phyloP scores from a whole-genome alignment of 2,329 filamentous ascomycete genomes.

The Fonsecaea multimorphosa region DNA sequence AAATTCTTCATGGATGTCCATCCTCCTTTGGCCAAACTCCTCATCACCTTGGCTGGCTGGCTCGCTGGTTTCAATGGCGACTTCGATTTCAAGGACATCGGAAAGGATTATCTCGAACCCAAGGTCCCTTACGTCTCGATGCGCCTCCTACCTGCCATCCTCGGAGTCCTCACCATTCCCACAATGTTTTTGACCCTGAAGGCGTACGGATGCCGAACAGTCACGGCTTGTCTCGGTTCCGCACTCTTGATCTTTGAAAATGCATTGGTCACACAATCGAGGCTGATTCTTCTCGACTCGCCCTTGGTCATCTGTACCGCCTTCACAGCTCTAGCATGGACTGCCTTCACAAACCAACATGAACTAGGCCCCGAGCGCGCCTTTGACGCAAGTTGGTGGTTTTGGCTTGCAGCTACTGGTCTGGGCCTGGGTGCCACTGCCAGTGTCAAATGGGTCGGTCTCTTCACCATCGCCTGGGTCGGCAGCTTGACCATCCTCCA shows the following conservation, averaged over 20 bases:
- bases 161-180: conserved; percentile 85
- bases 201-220: conserved; percentile 84
- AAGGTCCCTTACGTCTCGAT: conserved; percentile 96
- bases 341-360: conserved; percentile 94
- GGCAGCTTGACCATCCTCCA: conserved; percentile 88
- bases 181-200: conserved; percentile 95
- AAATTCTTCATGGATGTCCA: conserved; percentile 99
- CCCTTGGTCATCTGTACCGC: conserved; percentile 93
- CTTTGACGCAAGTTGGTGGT: conserved; percentile 94
- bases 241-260: conserved; percentile 95
- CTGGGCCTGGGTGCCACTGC: conserved; percentile 85
- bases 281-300: conserved; percentile 93
- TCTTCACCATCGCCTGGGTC: conserved; percentile 99
- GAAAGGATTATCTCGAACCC: conserved; percentile 96
- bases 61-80: conserved; percentile 91
- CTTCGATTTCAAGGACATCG: conserved; percentile 99
- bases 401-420: conserved; percentile 89
- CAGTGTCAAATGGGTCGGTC: conserved; percentile 98
- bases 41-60: conserved; percentile 94
- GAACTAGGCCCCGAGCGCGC: conserved; percentile 88
- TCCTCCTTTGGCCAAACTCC: conserved; percentile 92
- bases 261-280: conserved; percentile 90
- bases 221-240: conserved; percentile 81
- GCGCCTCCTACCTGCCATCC: conserved; percentile 88
- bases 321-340: conserved; percentile 87